phyloP scores from a whole-genome alignment of 2,329 filamentous ascomycete species.

The Furcasterigmium furcatum region DNA sequence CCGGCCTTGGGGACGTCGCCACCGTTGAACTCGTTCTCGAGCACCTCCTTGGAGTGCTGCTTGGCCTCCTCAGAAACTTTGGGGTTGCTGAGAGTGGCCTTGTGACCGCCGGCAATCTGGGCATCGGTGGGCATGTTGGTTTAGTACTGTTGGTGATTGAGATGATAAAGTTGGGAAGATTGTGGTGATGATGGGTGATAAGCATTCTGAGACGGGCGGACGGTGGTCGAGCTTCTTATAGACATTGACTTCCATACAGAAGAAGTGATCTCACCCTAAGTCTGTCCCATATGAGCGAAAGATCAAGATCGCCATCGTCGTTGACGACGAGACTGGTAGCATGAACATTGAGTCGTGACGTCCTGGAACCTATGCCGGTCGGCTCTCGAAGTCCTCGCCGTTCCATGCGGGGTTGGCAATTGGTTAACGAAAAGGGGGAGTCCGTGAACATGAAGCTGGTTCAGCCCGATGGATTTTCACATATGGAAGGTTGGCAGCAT shows the following conservation, averaged over 20 bases:
- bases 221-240: constrained; percentile 10
- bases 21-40: constrained; percentile 46
- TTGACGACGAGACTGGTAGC: neutral
- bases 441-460: too few relatives aligned
- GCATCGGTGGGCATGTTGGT: constrained; percentile 43
- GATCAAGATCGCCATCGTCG: neutral
- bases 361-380: neutral
- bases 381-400: too few relatives aligned
- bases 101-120: constrained; percentile 55
- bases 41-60: constrained; percentile 48
- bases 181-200: constrained; percentile 4
- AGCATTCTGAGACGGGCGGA: neutral
- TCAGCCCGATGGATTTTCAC: too few relatives aligned
- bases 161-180: neutral
- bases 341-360: neutral
- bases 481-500: too few relatives aligned
- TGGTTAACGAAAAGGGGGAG: too few relatives aligned
- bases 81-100: constrained; percentile 55
- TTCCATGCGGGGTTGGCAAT: too few relatives aligned
- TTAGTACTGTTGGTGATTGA: too few relatives aligned
- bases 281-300: too few relatives aligned
- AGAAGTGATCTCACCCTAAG: too few relatives aligned
- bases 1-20: constrained; percentile 28
- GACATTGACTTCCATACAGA: too few relatives aligned
- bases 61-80: constrained; percentile 53